A percentile compares a stretch with the other conserved stretches of the same genome.
These are phyloP conservation scores for Iberis pinnata DNA, from an alignment of 345 rosid genomes.

Conservation along the genomic window DNA sequence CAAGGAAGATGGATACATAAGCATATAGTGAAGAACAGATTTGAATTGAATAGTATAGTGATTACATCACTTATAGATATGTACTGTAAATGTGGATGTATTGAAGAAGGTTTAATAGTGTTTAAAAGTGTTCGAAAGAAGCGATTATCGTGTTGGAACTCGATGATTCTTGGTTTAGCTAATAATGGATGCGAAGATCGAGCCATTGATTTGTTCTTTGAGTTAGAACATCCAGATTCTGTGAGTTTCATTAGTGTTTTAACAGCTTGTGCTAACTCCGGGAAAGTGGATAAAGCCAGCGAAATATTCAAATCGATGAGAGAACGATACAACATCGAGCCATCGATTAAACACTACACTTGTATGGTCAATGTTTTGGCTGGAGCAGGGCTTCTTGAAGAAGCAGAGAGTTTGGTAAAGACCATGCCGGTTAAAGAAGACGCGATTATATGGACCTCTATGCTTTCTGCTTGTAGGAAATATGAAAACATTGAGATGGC, in stretches of 20 bases:
- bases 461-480: slow-evolving; percentile 56
- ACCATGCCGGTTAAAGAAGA: slow-evolving; percentile 49
- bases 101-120: slow-evolving; percentile 42
- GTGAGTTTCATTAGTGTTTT: slow-evolving; percentile 60
- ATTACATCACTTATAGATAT: slow-evolving; percentile 63
- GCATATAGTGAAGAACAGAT: slow-evolving; percentile 36
- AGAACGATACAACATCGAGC: slow-evolving; percentile 45
- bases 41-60: slow-evolving; percentile 47
- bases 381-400: slow-evolving; percentile 50
- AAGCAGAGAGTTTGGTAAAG: slow-evolving; percentile 55
- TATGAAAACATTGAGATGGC: slow-evolving; percentile 52
- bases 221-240: slow-evolving; percentile 51
- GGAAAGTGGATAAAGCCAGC: slow-evolving; percentile 43
- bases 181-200: slow-evolving; percentile 47
- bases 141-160: slow-evolving; percentile 72
- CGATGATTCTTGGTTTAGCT: slow-evolving; percentile 72
- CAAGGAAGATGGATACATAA: slow-evolving; percentile 77
- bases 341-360: slow-evolving; percentile 60
- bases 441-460: slow-evolving; percentile 54
- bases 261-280: slow-evolving; percentile 67
- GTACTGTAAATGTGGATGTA: slow-evolving; percentile 67
- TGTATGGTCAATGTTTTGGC: slow-evolving; percentile 65
- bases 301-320: slow-evolving; percentile 49
- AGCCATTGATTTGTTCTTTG: slow-evolving; percentile 47
- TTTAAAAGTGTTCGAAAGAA: slow-evolving; percentile 31